A percentile compares a stretch with the other conserved stretches of the same genome.
Evolutionary conservation across 495 filamentous ascomycete species (phyloP).

Genomic region (Lasiosphaeris hirsuta): DNA sequence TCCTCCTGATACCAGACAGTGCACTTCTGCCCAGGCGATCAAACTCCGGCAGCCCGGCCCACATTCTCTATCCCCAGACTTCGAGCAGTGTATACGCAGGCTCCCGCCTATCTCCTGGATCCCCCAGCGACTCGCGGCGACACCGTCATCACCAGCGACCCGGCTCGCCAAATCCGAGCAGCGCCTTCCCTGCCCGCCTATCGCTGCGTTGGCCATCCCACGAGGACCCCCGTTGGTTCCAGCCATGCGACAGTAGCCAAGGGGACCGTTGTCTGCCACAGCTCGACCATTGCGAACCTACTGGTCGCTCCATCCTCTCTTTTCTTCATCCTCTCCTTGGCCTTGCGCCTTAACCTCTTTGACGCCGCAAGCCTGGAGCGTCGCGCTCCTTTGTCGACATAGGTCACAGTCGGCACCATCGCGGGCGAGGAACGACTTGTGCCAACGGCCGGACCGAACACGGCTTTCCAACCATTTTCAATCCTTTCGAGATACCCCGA

Average conservation of each 20-base stretch:
- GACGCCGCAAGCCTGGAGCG: slow-evolving; percentile 17
- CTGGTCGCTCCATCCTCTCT: slow-evolving; percentile 11
- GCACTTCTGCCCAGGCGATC: slow-evolving; percentile 30
- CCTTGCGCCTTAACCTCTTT: slow-evolving; percentile 13
- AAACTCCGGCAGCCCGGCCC: slow-evolving; percentile 24
- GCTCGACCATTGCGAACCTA: slow-evolving; percentile 14
- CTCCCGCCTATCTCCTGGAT: not conserved
- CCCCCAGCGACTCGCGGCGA: not conserved
- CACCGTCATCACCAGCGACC: slow-evolving; percentile 5
- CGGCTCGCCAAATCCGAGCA: slow-evolving; percentile 3
- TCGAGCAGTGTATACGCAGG: not conserved
- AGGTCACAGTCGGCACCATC: slow-evolving; percentile 49
- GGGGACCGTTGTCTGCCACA: slow-evolving; percentile 19
- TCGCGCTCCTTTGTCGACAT: slow-evolving; percentile 26
- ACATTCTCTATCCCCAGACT: slow-evolving; percentile 4
- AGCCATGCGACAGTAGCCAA: slow-evolving; percentile 24
- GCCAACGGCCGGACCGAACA: slow-evolving; percentile 38
- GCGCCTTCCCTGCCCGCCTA: not conserved
- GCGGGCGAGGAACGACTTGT: slow-evolving; percentile 54
- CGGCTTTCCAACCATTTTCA: slow-evolving; percentile 11
- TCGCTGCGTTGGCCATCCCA: slow-evolving; percentile 17
- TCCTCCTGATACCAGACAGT: slow-evolving; percentile 21
- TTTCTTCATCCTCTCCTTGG: slow-evolving; percentile 7
- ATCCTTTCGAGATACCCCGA: slow-evolving; percentile 24
- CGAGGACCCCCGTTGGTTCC: slow-evolving; percentile 14